A percentile compares a stretch with the other conserved stretches of the same genome.
phyloP scores from a whole-genome alignment of 768 basidiomycete genomes.

The Suillus brevipes region DNA sequence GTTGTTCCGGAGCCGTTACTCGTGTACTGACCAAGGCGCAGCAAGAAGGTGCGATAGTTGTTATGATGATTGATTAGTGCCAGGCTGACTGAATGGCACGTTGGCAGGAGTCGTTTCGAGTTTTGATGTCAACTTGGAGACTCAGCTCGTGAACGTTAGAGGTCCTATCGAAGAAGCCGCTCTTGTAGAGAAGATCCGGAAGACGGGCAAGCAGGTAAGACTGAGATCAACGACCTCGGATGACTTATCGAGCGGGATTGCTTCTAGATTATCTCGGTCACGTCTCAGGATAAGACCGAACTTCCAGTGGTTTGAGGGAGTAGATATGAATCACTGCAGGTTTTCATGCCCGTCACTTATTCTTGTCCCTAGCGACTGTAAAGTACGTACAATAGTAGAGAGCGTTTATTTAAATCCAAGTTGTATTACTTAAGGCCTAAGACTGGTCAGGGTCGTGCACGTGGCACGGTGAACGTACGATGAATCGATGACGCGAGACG shows the following conservation, averaged over 20 bases:
- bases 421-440: neutral
- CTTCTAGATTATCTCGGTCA: conserved; percentile 47
- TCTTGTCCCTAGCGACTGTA: neutral
- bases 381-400: neutral
- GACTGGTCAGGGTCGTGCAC: neutral
- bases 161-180: conserved; percentile 61
- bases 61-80: conserved; percentile 4
- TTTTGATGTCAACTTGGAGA: conserved; percentile 64
- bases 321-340: neutral
- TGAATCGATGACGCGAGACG: neutral
- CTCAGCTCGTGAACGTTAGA: conserved; percentile 71
- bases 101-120: conserved; percentile 23
- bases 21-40: conserved; percentile 69
- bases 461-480: neutral
- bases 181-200: conserved; percentile 73
- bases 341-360: neutral
- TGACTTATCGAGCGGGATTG: neutral
- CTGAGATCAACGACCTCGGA: neutral
- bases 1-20: conserved; percentile 81
- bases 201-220: conserved; percentile 87
- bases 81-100: conserved; percentile 3
- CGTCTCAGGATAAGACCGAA: conserved; percentile 14
- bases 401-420: neutral
- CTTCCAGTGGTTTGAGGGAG: neutral
- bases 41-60: conserved; percentile 38